Percentiles rank a stretch among this genome's conserved stretches.
These are phyloP conservation scores for Phylloporus sp. DNA, from an alignment of 768 basidiomycete species.

Conservation along the genomic window DNA sequence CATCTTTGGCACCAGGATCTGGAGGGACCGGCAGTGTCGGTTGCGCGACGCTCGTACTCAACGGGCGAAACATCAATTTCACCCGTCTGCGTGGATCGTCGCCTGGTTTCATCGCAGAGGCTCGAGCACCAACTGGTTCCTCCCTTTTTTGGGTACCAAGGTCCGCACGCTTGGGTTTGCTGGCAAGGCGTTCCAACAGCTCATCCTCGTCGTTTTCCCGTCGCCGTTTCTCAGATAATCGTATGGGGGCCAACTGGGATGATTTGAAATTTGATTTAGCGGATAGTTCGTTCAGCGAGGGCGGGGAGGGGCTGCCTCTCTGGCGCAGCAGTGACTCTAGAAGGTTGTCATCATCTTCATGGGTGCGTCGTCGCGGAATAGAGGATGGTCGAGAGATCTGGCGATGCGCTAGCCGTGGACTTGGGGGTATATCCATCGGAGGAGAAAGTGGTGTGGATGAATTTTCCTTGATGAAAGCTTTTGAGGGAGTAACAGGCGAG, in stretches of 20 bases:
- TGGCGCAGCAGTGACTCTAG: conserved; percentile 50
- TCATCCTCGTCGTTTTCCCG: conserved; percentile 68
- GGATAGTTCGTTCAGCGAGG: conserved; percentile 29
- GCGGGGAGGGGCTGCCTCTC: conserved; percentile 34
- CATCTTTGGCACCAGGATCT: conserved; percentile 66
- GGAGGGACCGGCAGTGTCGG: conserved; percentile 44
- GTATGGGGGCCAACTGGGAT: conserved; percentile 39
- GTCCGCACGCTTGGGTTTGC: conserved; percentile 53
- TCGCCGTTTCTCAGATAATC: conserved; percentile 65
- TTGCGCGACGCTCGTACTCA: conserved; percentile 25
- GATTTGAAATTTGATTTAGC: conserved; percentile 29
- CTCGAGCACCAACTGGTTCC: conserved; percentile 18
- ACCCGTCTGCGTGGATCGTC: conserved; percentile 60
- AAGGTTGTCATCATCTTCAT: conserved; percentile 49
- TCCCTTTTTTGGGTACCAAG: conserved; percentile 44
- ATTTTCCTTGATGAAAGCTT: conserved; percentile 12
- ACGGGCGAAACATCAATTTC: conserved; percentile 61
- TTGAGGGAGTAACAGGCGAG: conserved; percentile 11
- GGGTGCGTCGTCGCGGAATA: conserved; percentile 40
- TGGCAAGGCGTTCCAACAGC: conserved; percentile 53
- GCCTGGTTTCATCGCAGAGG: conserved; percentile 26
- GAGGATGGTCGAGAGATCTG: conserved; percentile 36
- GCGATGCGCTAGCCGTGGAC: conserved; percentile 37
- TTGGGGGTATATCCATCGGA: conserved; percentile 33
- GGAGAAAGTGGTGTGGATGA: conserved; percentile 28